These are phyloP conservation scores for Yamadazyma phyllophila DNA, from an alignment of 805 yeast species.

Conservation along the genomic window DNA sequence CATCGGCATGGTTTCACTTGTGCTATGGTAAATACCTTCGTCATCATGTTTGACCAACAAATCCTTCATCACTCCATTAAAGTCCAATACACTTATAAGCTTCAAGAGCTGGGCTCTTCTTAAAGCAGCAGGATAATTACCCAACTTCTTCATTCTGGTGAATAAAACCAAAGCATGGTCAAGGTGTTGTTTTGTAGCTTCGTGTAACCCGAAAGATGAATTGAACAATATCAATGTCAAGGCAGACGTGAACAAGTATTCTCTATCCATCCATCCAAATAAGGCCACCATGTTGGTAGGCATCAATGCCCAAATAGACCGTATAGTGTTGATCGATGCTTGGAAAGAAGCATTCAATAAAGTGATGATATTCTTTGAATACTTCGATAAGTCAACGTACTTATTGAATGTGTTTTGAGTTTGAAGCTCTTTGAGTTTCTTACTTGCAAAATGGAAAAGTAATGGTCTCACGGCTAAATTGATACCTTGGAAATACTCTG, in stretches of 20 bases:
- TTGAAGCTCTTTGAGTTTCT: constrained; percentile 53
- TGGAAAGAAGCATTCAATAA: constrained; percentile 74
- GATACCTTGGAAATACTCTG: constrained; percentile 81
- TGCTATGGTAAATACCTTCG: constrained; percentile 20
- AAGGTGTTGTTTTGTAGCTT: constrained; percentile 65
- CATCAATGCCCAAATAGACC: constrained; percentile 70
- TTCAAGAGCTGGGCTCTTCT: constrained; percentile 70
- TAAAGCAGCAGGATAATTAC: constrained; percentile 77
- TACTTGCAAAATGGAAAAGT: constrained; percentile 70
- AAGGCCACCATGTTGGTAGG: constrained; percentile 82
- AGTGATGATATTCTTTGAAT: constrained; percentile 66
- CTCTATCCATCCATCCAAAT: constrained; percentile 86
- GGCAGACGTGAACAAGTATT: constrained; percentile 73
- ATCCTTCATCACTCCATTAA: constrained; percentile 60
- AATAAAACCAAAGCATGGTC: constrained; percentile 71
- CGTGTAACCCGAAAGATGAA: constrained; percentile 80
- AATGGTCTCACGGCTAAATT: constrained; percentile 77
- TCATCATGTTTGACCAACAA: constrained; percentile 60
- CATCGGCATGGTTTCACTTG: neutral
- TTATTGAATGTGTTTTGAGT: constrained; percentile 41
- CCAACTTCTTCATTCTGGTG: constrained; percentile 72
- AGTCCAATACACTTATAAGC: constrained; percentile 62
- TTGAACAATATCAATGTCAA: constrained; percentile 71
- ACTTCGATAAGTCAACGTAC: constrained; percentile 62
- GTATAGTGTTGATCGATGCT: constrained; percentile 72